Conservation (phyloP, 768 basidiomycete genomes). For the Tubosaeta sp. region DNA sequence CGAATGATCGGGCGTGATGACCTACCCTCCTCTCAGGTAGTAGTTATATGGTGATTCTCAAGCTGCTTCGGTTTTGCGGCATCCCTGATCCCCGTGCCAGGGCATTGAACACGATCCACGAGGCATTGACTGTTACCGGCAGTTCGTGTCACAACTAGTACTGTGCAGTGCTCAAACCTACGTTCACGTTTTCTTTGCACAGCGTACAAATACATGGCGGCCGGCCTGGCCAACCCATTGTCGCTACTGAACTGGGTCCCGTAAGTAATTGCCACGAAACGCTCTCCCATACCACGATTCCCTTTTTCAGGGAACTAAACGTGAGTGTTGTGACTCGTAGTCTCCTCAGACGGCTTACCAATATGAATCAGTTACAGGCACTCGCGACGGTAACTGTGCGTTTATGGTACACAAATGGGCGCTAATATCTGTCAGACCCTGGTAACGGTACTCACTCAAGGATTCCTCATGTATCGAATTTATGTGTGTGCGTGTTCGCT, state of each 20-base stretch:
- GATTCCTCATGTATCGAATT: slow-evolving; percentile 1
- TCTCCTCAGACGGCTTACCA: neutral
- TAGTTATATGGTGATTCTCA: neutral
- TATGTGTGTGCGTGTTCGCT: neutral
- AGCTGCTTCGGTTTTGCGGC: neutral
- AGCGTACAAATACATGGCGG: neutral
- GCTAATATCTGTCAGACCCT: neutral
- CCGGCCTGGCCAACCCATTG: neutral
- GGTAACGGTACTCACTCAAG: neutral
- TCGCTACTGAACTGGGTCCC: neutral
- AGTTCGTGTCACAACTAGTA: neutral
- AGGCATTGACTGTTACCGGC: neutral
- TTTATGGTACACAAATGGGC: neutral
- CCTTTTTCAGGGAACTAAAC: neutral
- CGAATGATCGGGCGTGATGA: neutral
- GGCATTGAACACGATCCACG: neutral
- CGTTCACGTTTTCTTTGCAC: neutral
- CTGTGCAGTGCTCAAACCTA: neutral
- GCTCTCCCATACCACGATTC: no score
- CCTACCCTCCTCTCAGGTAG: neutral
- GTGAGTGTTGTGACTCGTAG: neutral
- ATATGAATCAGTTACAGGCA: neutral
- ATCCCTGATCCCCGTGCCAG: neutral
- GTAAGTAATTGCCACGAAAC: neutral
- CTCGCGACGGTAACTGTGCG: neutral